Base-by-base conservation (phyloP, 768 basidiomycete species). In the Serendipita sp. region DNA sequence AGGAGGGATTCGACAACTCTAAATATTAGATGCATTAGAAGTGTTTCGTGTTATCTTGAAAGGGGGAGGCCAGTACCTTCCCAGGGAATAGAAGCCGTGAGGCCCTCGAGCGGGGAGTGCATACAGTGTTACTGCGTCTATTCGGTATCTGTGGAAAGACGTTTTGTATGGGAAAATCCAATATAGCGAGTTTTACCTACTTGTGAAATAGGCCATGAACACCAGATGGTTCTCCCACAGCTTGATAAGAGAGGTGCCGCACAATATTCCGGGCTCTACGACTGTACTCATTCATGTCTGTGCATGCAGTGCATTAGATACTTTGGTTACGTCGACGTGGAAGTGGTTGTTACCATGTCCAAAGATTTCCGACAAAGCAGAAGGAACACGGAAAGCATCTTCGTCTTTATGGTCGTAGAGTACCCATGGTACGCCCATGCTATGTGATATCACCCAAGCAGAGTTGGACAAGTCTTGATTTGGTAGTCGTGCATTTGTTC, bases 381-480 rank as follows among this genome's bases (percentile, higher is more conserved):
- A 2, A 58, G 44, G 18, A 23, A 23, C 13, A 58, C 35, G 18
- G 65, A 48, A 7, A 48, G 45, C 32, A 28, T 63, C 63, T 63
- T 65, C 70, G 48, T 88, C 82, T 2, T 85, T 70, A 73, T 89
- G 83, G 71, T 96, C 86, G 70, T 98, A 92, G 1, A 95, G 73
- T 4, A 86, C 74, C 5, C 91, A 82, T 0, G 92, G 88, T 3
- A 93, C 85, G 15, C 85, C 84, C 2, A 82, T 86, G 1, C 86
- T 85, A 68, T 81, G 83, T 5, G 91, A 80, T 56, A 96, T 87
- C 44, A 83, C 72, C 23, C 82, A 77, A 54, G 91, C 80, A 0
- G 91, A 87, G 72, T 96, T 97, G 65, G 96, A 75, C 1, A 96
- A 78, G 73, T 99, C 96, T 74, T 97, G 93, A 71, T 99, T 99